These are phyloP conservation scores for Neurospora sp. DNA, from an alignment of 495 filamentous ascomycete genomes.

Conservation along the genomic window DNA sequence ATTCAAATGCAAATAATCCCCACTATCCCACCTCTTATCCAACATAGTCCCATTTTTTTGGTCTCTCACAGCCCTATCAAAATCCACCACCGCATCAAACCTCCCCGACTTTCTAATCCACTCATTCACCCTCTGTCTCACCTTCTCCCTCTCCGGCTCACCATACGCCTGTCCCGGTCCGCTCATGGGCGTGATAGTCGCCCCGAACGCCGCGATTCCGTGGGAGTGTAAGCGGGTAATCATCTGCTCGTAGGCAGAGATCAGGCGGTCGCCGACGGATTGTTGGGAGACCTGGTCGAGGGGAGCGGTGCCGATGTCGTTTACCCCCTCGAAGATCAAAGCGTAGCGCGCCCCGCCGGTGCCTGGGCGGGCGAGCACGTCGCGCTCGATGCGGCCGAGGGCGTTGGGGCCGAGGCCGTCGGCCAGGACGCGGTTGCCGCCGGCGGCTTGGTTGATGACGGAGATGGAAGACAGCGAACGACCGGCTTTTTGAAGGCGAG, in stretches of 20 bases:
- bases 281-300: conserved; percentile 28
- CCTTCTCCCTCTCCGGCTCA: conserved; percentile 37
- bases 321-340: conserved; percentile 57
- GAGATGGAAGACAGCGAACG: conserved; percentile 26
- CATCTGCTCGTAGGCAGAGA: conserved; percentile 48
- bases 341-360: conserved; percentile 32
- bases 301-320: conserved; percentile 47
- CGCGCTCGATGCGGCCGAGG: conserved; percentile 48
- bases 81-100: conserved; percentile 57
- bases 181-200: conserved; percentile 56
- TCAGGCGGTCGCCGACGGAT: conserved; percentile 35
- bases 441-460: conserved; percentile 56
- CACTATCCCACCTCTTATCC: conserved; percentile 40
- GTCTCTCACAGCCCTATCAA: conserved; percentile 46
- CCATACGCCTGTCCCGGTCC: conserved; percentile 34
- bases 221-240: conserved; percentile 37
- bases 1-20: conserved; percentile 58
- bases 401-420: conserved; percentile 52
- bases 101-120: conserved; percentile 46
- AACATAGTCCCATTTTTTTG: conserved; percentile 32
- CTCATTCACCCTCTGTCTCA: conserved; percentile 46
- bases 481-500: conserved; percentile 28
- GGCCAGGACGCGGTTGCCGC: conserved; percentile 51
- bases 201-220: conserved; percentile 45
- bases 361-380: conserved; percentile 44